Evolutionary conservation across 768 basidiomycete genomes (phyloP), one percentile per base, ranked within the genome.

Genomic region (Termitomyces sp.): DNA sequence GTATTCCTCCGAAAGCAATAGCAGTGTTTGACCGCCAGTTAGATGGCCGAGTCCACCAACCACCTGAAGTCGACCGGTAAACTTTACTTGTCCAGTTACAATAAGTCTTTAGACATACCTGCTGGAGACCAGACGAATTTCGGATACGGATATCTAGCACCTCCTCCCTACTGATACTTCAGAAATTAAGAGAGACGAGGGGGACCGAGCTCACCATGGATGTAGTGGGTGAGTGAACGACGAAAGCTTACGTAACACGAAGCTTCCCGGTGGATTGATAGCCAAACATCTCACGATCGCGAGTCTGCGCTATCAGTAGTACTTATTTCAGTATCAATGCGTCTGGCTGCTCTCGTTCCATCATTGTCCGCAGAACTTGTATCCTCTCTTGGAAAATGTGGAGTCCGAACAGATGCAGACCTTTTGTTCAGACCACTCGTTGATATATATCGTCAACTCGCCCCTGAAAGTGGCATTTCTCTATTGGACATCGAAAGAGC

Each of bases 101-200:
- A n/a, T 36, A 35, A 18, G 18, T 30, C 8, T 20, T 73, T 7
- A 50, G 52, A 63, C 71, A 59, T 44, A 92, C 93, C 93, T 64
- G 94, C 81, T 69, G 95, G 95, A 26, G 93, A 89, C 93, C 93
- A 98, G 57, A 97, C 95, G 69, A 90, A 83, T 79, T 95, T 95
- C 35, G 93, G 95, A 72, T 88, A 97, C 9, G 94, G 93, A 80
- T 92, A 97, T 75, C 92, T 86, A 56, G 76, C 83, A 62, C 89
- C 90, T 74, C 90, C 91, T 49, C 91, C 91, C 91, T 92, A 62
- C 1, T 12, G 6, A 6, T n/a, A 28, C 13, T 32, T 61, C 32
- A 61, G 47, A 4, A 51, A 18, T n/a, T 4, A 20, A 36, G 4
- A 60, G 59, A 20, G 14, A 30, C 48, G 23, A 56, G 36, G 12